Base-by-base conservation (phyloP, 1,284 basidiomycete genomes). In the Puccinia sorghi region DNA sequence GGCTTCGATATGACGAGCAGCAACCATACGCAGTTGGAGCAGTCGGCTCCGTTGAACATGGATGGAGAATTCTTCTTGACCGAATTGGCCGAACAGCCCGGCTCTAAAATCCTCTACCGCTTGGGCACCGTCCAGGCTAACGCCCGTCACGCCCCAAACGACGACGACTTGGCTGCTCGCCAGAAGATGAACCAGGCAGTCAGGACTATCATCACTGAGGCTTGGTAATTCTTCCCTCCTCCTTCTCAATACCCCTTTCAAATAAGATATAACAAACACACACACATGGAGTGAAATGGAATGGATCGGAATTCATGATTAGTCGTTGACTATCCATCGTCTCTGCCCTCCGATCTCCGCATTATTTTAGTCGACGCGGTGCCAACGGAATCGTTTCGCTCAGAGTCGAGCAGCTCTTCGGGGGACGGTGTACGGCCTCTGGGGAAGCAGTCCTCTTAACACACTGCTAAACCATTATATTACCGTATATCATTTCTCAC, bases 371-470 rank as follows among this genome's bases (percentile, higher is more conserved):
- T 64, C 61, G 61, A 43, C 61, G 61, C 6, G 61, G 61, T 39
- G 61, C 61, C 2, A 64, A 78, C 52, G 75, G 66, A 52, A 63
- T 78, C 17, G 67, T 78, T 56, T 71, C 50, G 3, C 64, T 78
- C 15, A 37, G 67, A 61, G 43, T 78, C 9, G 39, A 57, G 41
- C 54, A 71, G 20, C 39, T 41, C 39, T 22, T 32, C 39, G 75
- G 69, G 43, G 75, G 75, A 22, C 17, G 54, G 12, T 78, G 59
- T 41, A 67, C 50, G 27, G 75, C 75, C 17, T 61, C 66, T 67
- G 75, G 66, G 20, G 66, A 78, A 63, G 75, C 75, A 12, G 75
- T 78, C 37, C 41, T 78, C 12, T 43, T 78, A 22, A 54, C 52
- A 8, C 46, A 69, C 37, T 39, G 48, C 52, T 69, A 22, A 69